A percentile compares a stretch with the other conserved stretches of the same genome.
These are phyloP conservation scores for Termitomyces sp. DNA, from an alignment of 1,284 basidiomycete genomes.

Conservation along the genomic window DNA sequence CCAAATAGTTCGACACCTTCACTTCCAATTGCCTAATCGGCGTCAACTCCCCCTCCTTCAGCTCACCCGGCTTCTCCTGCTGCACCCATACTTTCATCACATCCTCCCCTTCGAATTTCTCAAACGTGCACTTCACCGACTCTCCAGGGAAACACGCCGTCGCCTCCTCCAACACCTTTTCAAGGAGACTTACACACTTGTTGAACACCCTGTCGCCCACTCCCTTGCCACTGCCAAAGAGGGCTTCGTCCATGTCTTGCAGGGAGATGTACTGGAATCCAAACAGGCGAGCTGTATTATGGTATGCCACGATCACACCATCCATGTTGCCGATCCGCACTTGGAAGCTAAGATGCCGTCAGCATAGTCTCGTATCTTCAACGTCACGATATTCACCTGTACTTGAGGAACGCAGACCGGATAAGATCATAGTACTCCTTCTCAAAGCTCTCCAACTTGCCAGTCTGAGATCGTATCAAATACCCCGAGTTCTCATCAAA, in stretches of 20 bases:
- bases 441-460: slow-evolving; percentile 75
- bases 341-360: slow-evolving; percentile 64
- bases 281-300: slow-evolving; percentile 86
- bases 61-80: slow-evolving; percentile 34
- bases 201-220: slow-evolving; percentile 76
- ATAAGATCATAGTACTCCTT: slow-evolving; percentile 91
- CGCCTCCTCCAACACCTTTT: slow-evolving; percentile 63
- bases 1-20: slow-evolving; percentile 29
- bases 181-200: slow-evolving; percentile 72
- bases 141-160: slow-evolving; percentile 60
- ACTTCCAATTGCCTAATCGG: slow-evolving; percentile 36
- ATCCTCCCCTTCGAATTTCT: slow-evolving; percentile 39
- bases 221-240: slow-evolving; percentile 60
- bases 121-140: slow-evolving; percentile 59
- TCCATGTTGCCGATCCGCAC: slow-evolving; percentile 97
- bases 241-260: slow-evolving; percentile 79
- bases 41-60: slow-evolving; percentile 30
- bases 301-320: slow-evolving; percentile 92
- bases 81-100: slow-evolving; percentile 63
- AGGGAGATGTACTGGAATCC: slow-evolving; percentile 94
- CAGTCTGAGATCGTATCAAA: slow-evolving; percentile 58
- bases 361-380: neutral
- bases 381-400: slow-evolving; percentile 49
- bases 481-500: slow-evolving; percentile 82
- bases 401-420: slow-evolving; percentile 93